Evolutionary conservation across 208 protist genomes (phyloP).

Genomic region (Wallacemonas sp.): DNA sequence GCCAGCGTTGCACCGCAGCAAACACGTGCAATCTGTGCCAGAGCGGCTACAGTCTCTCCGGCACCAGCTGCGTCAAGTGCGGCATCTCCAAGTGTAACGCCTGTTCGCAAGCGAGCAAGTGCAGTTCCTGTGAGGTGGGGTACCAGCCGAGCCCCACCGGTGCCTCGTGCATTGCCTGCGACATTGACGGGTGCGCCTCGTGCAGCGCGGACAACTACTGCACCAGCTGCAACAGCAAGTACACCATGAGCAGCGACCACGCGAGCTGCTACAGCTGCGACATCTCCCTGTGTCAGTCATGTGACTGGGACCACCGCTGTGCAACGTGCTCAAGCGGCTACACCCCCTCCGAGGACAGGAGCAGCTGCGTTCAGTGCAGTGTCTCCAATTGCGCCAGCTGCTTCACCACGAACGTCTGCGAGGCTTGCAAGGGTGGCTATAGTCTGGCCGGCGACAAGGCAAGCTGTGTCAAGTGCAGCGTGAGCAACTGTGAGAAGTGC

Average conservation of each 20-base stretch:
- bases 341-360: conserved; percentile 15
- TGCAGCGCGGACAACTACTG: conserved; percentile 12
- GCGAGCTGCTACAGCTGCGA: background rate
- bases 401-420: conserved; percentile 11
- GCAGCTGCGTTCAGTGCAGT: background rate
- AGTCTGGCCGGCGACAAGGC: background rate
- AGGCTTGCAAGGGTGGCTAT: background rate
- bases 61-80: background rate
- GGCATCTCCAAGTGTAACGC: conserved; percentile 1
- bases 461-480: conserved; percentile 9
- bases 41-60: background rate
- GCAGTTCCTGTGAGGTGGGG: background rate
- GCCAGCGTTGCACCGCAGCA: background rate
- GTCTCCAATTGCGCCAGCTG: conserved; percentile 9
- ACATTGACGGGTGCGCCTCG: conserved; percentile 10
- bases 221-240: background rate
- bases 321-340: conserved; percentile 4
- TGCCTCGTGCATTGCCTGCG: conserved; percentile 10
- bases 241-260: conserved; percentile 4
- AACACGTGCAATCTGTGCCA: conserved; percentile 2
- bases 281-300: background rate
- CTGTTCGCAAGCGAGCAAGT: background rate
- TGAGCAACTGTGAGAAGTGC: conserved; percentile 4
- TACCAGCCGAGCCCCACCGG: conserved; percentile 2
- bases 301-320: conserved; percentile 16